A percentile compares a stretch with the other conserved stretches of the same genome.
phyloP scores from a whole-genome alignment of 805 yeast species.

The Pichia pseudocactophila region DNA sequence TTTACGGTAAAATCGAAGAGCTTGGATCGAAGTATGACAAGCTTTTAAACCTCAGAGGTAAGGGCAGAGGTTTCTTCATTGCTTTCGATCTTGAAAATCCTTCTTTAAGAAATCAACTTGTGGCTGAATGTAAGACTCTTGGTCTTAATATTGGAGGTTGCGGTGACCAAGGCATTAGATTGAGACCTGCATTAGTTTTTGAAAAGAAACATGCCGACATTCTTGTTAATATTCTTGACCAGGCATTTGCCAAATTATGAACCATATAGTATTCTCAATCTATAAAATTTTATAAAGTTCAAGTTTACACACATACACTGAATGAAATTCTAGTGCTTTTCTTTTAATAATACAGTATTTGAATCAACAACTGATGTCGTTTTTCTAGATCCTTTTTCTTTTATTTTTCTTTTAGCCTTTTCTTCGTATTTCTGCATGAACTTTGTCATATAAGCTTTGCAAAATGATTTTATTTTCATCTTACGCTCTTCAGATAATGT shows the following conservation, averaged over 20 bases:
- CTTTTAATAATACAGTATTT: too few species aligned
- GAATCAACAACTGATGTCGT: neutral
- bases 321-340: too few species aligned
- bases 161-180: constrained; percentile 48
- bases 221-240: constrained; percentile 33
- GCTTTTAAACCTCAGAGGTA: constrained; percentile 49
- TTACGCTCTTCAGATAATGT: constrained; percentile 58
- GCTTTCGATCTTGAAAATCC: constrained; percentile 49
- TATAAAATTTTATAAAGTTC: neutral
- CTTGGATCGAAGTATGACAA: constrained; percentile 31
- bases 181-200: constrained; percentile 58
- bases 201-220: constrained; percentile 55
- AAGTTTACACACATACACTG: too few species aligned
- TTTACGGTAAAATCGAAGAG: constrained; percentile 34
- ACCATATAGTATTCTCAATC: neutral
- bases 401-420: constrained; percentile 19
- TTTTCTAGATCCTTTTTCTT: neutral
- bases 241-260: constrained; percentile 22
- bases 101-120: constrained; percentile 37
- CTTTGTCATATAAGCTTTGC: constrained; percentile 58
- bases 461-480: constrained; percentile 59
- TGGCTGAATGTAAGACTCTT: constrained; percentile 35
- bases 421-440: constrained; percentile 40
- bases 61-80: constrained; percentile 53
- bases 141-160: constrained; percentile 68